These are phyloP conservation scores for Colletotrichum karsti DNA, from an alignment of 2,329 filamentous ascomycete genomes.

Conservation along the genomic window DNA sequence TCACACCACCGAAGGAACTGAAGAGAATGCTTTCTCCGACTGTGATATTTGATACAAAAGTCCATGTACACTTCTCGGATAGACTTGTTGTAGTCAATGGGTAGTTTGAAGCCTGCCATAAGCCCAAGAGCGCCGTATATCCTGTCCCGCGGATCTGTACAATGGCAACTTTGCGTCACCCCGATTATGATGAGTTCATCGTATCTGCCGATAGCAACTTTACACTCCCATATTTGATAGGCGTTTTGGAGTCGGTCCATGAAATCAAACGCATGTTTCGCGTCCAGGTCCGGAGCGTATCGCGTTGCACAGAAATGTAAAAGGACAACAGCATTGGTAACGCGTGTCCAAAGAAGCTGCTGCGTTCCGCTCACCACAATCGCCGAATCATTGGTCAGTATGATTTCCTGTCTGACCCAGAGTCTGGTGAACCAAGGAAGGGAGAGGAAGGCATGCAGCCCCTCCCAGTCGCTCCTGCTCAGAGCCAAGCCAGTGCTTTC, in stretches of 20 bases:
- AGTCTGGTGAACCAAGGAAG: not conserved
- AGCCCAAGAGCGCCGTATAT: not conserved
- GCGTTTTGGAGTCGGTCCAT: no score
- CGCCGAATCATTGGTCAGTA: not conserved
- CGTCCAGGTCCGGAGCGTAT: no score
- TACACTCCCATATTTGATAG: no score
- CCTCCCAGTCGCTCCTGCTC: not conserved
- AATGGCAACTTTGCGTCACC: not conserved
- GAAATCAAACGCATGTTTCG: no score
- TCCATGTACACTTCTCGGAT: not conserved
- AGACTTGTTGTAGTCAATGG: not conserved
- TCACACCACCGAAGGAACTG: not conserved
- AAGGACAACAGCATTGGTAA: not conserved
- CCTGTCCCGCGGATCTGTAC: not conserved
- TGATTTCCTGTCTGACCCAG: not conserved
- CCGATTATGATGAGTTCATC: not conserved
- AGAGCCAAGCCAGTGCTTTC: not conserved
- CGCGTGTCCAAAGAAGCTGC: not conserved
- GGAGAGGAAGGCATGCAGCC: not conserved
- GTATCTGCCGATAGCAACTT: no score
- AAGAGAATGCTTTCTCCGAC: accelerated
- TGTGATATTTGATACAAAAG: not conserved
- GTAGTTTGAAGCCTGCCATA: accelerated
- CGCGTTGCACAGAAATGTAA: no score
- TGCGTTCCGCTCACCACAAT: not conserved